Conservation (phyloP, 2,329 filamentous ascomycete genomes). For the Penicillium psychrosexuale region DNA sequence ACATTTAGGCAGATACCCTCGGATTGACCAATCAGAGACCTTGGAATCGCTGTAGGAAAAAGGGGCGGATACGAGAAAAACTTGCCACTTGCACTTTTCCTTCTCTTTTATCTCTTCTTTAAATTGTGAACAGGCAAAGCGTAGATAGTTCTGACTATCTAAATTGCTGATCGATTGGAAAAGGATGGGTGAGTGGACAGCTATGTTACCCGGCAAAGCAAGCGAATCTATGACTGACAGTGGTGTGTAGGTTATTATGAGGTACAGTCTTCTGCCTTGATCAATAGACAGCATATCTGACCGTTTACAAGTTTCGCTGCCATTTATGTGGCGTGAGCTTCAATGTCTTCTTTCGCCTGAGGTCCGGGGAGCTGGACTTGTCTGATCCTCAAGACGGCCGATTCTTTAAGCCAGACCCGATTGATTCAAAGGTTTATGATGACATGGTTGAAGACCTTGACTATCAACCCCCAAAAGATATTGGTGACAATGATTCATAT, state of each 20-base stretch:
- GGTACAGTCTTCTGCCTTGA: neutral
- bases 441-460: conserved; percentile 1
- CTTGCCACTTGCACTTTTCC: neutral
- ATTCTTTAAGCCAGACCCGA: neutral
- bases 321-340: conserved; percentile 22
- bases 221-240: neutral
- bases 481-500: neutral
- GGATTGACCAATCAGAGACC: neutral
- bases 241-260: neutral
- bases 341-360: conserved; percentile 12
- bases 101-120: neutral
- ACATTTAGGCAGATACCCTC: neutral
- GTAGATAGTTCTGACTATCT: too few species aligned
- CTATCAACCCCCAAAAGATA: neutral
- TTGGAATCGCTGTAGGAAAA: neutral
- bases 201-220: too few species aligned
- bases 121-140: neutral
- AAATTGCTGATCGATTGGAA: neutral
- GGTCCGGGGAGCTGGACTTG: conserved; percentile 10
- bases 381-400: neutral
- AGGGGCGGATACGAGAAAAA: neutral
- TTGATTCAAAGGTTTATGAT: neutral
- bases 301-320: conserved; percentile 11
- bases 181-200: neutral
- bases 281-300: neutral